A percentile compares a stretch with the other conserved stretches of the same genome.
Conservation (phyloP, 225 moss, liverwort and hornwort species). For the Thuidium tamariscinum region DNA sequence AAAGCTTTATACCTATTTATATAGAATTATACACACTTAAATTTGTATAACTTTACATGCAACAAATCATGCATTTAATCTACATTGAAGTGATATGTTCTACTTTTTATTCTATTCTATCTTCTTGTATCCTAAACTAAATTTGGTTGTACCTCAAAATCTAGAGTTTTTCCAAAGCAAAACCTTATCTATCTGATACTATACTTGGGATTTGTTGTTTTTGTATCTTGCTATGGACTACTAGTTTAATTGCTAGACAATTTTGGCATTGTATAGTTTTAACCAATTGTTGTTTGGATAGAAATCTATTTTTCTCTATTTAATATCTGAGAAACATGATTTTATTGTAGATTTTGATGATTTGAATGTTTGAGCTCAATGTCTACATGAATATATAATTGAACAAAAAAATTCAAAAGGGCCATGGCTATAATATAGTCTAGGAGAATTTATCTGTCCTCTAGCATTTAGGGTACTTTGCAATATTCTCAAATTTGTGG, state of each 20-base stretch:
- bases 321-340: rapidly evolving
- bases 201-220: background rate
- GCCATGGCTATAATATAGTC: no score
- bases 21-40: no score
- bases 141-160: no score
- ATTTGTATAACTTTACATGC: no score
- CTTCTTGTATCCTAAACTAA: no score
- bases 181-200: no score
- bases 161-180: no score
- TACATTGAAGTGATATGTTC: no score
- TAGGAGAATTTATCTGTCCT: background rate
- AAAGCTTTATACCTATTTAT: no score
- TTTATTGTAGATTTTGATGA: background rate
- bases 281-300: background rate
- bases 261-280: background rate
- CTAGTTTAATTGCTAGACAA: background rate
- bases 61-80: no score
- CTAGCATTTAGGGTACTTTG: background rate
- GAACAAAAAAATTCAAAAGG: background rate
- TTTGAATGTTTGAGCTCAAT: background rate
- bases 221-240: background rate
- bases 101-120: no score
- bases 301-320: background rate
- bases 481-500: background rate
- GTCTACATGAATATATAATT: background rate